Evolutionary conservation across 2,329 filamentous ascomycete genomes (phyloP).

Genomic region (Colletotrichum cereale): DNA sequence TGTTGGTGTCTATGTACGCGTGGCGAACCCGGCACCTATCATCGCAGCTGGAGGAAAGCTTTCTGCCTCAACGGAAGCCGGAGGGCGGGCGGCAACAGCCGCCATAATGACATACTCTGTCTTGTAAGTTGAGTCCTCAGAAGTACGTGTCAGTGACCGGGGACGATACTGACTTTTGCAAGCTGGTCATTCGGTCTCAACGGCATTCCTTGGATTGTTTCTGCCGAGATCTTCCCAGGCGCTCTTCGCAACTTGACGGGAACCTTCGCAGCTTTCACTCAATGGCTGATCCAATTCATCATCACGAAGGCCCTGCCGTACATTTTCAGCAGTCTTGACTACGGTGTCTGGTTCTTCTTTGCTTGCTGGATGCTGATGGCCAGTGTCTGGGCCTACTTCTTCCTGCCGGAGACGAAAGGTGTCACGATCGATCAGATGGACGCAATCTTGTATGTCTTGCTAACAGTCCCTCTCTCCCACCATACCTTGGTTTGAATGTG

Average conservation of each 20-base stretch:
- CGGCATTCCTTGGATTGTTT: conserved; percentile 60
- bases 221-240: conserved; percentile 59
- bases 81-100: conserved; percentile 65
- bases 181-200: conserved; percentile 60
- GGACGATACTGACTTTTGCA: conserved; percentile 24
- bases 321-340: conserved; percentile 58
- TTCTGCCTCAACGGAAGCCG: conserved; percentile 57
- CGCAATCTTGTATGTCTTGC: conserved; percentile 39
- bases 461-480: background rate
- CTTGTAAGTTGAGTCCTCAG: conserved; percentile 54
- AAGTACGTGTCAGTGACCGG: too few species aligned
- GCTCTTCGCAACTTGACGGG: conserved; percentile 57
- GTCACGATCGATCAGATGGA: conserved; percentile 67
- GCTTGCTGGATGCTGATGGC: conserved; percentile 63
- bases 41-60: conserved; percentile 57
- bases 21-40: conserved; percentile 60
- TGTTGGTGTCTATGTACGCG: conserved; percentile 66
- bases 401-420: conserved; percentile 68
- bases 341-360: conserved; percentile 70
- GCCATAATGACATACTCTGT: conserved; percentile 68
- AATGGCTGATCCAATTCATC: conserved; percentile 58
- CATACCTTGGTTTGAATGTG: too few species aligned
- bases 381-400: conserved; percentile 62
- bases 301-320: conserved; percentile 60
- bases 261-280: conserved; percentile 54